Base-by-base conservation (phyloP, 2,329 filamentous ascomycete species). In the Xylogone sp. region DNA sequence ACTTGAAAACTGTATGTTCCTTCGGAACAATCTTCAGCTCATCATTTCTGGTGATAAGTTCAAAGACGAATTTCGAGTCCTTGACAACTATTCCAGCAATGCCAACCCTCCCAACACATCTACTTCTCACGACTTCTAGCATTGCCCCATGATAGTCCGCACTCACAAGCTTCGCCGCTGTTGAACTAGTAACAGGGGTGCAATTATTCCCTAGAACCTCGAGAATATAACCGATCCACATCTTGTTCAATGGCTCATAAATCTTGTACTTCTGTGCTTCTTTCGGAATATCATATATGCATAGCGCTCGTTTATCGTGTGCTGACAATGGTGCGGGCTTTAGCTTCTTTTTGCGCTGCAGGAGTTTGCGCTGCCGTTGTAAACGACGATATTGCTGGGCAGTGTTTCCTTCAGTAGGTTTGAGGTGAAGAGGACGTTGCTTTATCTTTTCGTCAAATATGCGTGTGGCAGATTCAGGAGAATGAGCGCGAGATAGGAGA, bases 131-230 rank as follows among this genome's bases (percentile, higher is more conserved):
- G 20, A 97, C 90, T 71, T 91, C 84, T 19, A 97, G 68, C 59
- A 84, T 75, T 16, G 93, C 92, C 1, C 94, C 94, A 67, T 97
- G 92, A 62, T 91, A 93, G 70, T 99, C 94, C 1, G 92, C 93
- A 52, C 86, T 90, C 43, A 82, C 84, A 29, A 99, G 73, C 68
- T 94, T 88, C 3, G 87, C 87, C 4, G 86, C 88, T 2, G 85
- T 79, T 43, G 61, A 50, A 49, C 51, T 22, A 46, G 58, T 48
- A 22, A 63, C 45, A 42, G 55, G 49, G 31, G 55, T 45, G 52
- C 55, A 52, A 52, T 59, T 56, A 50, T 81, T 65, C 4, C 86
- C 87, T 1, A 97, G 71, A 0, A 97, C 74, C 59, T 97, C 92
- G 49, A 84, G 82, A 63, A 94, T 87, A 69, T 99, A 99, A 2